Base-by-base conservation (phyloP, 2,329 filamentous ascomycete species). In the Ceratocystis ficicola region DNA sequence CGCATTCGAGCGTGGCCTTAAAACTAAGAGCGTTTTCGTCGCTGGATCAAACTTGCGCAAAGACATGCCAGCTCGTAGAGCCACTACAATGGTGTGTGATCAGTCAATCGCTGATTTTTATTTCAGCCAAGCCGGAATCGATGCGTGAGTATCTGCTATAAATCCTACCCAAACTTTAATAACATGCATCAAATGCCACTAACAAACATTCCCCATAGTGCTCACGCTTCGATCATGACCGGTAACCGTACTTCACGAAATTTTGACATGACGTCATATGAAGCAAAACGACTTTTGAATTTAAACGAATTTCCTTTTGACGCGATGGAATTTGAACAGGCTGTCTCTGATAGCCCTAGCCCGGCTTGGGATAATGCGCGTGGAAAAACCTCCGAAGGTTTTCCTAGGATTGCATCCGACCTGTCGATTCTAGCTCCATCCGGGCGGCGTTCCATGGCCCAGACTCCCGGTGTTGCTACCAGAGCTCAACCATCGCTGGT, bases 391-490 rank as follows among this genome's bases (percentile, higher is more conserved):
- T 32, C 71, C 12, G 68, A 72, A 1, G 25, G 32, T 3, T 72
- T 80, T 7, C 71, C 73, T 12, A 74, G 77, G 12, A 73, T 75
- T n/a, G 76, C 76, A 66, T 82, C 81, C 5, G 80, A 83, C 32
- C 68, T 76, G 2, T 78, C 78, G 3, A 69, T 80, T 10, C 80
- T 78, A 69, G 77, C 77, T 32, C 78, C 79, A 4, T 75, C 79
- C 66, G 76, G 80, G 20, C 75, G 79, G 50, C 76, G 79, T 8
- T 81, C 80, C 2, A 70, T 81, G 44, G 73, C 79, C 12, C 78
- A 78, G 67, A 79, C 76, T 0, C 80, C 80, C 0, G 80, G 80
- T 10, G 74, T 82, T 25, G 80, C 80, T 6, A 82, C 80, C 6
- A 76, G 79, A 66, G 68, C 73, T 7, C 68, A 68, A 68, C 67